phyloP scores from a whole-genome alignment of 75 land plant genomes.

The Cunninghamia lanceolata region DNA sequence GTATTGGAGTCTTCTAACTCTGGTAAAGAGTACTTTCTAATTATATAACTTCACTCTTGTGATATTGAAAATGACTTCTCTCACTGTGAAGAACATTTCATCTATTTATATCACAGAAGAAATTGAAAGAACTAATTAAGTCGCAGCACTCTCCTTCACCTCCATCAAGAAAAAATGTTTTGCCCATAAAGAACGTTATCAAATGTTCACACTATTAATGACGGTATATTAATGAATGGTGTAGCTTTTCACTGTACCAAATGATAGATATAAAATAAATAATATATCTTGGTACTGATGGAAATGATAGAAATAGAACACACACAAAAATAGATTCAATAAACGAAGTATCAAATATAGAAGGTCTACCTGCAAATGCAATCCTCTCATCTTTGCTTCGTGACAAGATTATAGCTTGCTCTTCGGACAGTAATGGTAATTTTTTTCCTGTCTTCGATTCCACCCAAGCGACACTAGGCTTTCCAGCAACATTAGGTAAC shows the following conservation, averaged over 20 bases:
- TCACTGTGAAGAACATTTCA: neutral
- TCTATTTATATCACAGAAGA: neutral
- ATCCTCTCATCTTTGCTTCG: constrained; percentile 23
- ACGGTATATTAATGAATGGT: neutral
- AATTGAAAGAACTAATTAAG: neutral
- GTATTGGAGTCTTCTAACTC: neutral
- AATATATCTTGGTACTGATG: too few relatives aligned
- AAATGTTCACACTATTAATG: neutral
- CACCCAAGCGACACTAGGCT: constrained; percentile 23
- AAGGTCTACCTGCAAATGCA: constrained; percentile 10
- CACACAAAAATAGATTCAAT: neutral
- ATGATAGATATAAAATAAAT: neutral
- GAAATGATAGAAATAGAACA: neutral
- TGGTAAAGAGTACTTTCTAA: neutral
- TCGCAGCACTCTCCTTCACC: neutral
- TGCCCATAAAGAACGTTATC: neutral
- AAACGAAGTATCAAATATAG: neutral
- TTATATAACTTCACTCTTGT: neutral
- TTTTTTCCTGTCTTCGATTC: constrained; percentile 19
- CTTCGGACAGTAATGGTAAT: constrained; percentile 21
- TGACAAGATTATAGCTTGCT: constrained; percentile 21
- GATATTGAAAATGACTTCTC: neutral
- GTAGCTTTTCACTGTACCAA: neutral
- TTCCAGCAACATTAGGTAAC: constrained; percentile 17
- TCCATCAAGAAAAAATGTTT: neutral